Conservation (phyloP, 192 early-diverging fungal genomes). For the Entophlyctis luteolus region DNA sequence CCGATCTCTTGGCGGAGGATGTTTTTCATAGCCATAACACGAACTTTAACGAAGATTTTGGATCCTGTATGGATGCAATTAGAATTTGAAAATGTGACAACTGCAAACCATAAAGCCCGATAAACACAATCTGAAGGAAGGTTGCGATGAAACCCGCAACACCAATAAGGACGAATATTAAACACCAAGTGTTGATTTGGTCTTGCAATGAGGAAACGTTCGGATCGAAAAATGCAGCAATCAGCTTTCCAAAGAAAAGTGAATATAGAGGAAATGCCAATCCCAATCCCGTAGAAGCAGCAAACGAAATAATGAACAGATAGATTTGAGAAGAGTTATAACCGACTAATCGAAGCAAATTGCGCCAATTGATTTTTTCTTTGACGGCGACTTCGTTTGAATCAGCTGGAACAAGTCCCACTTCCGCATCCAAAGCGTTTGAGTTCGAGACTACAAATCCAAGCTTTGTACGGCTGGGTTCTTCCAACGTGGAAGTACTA, state of each 20-base stretch:
- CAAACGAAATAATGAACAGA: background rate
- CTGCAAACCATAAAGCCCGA: slow-evolving; percentile 58
- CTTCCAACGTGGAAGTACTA: background rate
- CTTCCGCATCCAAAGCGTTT: background rate
- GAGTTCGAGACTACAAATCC: background rate
- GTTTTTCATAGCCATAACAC: slow-evolving; percentile 63
- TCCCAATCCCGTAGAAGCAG: background rate
- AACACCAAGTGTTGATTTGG: slow-evolving; percentile 50
- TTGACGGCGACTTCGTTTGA: background rate
- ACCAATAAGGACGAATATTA: slow-evolving; percentile 60
- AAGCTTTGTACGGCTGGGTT: background rate
- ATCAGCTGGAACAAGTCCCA: background rate
- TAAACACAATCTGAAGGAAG: slow-evolving; percentile 53
- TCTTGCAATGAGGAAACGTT: slow-evolving; percentile 2
- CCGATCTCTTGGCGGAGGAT: slow-evolving; percentile 82
- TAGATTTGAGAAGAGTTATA: slow-evolving; percentile 2
- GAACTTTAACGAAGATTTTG: slow-evolving; percentile 32
- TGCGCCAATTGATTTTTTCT: slow-evolving; percentile 1
- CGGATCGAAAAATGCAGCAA: slow-evolving; percentile 26
- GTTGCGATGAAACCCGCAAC: slow-evolving; percentile 37
- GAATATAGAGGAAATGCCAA: slow-evolving; percentile 65
- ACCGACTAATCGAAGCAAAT: slow-evolving; percentile 1
- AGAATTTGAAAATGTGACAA: background rate
- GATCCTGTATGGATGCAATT: background rate
- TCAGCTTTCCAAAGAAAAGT: slow-evolving; percentile 43